phyloP scores from a whole-genome alignment of 2,329 filamentous ascomycete genomes.

The Emericellopsis atlantica region DNA sequence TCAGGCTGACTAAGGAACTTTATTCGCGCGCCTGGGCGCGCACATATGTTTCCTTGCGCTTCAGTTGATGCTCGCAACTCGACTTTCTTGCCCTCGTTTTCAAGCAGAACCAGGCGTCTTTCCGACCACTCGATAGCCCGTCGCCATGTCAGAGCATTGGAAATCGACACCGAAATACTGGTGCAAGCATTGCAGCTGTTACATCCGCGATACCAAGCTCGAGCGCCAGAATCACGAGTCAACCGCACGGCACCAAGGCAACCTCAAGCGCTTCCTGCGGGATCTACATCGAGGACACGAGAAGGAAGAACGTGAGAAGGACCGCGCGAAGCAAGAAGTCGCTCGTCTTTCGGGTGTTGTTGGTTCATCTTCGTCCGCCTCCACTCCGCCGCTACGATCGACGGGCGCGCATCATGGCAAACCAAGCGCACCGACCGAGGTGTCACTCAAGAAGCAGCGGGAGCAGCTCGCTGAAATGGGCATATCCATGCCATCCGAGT shows the following conservation, averaged over 20 bases:
- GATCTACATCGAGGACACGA: constrained; percentile 81
- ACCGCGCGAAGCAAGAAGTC: constrained; percentile 72
- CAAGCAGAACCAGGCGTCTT: too few species aligned
- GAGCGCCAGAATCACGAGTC: constrained; percentile 84
- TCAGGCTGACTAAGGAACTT: too few species aligned
- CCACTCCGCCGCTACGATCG: constrained; percentile 1
- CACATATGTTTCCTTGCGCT: too few species aligned
- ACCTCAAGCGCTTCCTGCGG: constrained; percentile 78
- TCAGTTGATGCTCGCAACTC: too few species aligned
- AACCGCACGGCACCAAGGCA: constrained; percentile 72
- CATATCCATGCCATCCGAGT: constrained; percentile 68
- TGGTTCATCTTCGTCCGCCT: constrained; percentile 19
- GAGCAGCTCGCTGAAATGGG: constrained; percentile 82
- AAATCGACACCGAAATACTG: constrained; percentile 96
- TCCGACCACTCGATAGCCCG: not conserved
- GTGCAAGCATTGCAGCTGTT: constrained; percentile 93
- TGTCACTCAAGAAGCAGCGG: constrained; percentile 70
- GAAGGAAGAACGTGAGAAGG: constrained; percentile 66
- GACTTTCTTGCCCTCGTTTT: too few species aligned
- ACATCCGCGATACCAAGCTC: constrained; percentile 83
- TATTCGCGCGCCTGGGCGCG: too few species aligned
- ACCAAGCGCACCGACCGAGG: constrained; percentile 22
- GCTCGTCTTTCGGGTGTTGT: constrained; percentile 74
- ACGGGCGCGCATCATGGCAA: not conserved
- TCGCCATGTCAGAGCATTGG: constrained; percentile 88